Evolutionary conservation across 2,329 filamentous ascomycete species (phyloP), one percentile per base, ranked within the genome.

Genomic region (Dendrostoma leiphaemia): DNA sequence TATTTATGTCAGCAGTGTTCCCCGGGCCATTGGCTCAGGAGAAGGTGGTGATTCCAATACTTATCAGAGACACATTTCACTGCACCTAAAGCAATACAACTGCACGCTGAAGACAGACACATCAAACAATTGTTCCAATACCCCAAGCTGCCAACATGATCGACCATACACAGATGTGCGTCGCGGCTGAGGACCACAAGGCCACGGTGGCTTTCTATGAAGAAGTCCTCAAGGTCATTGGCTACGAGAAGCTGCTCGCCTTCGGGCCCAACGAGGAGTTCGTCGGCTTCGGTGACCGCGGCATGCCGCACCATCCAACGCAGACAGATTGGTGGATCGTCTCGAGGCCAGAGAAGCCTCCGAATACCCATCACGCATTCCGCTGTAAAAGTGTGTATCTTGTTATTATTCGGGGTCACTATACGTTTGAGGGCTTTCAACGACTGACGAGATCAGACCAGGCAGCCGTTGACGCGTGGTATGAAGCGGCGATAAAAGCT

Each of bases 381-480:
- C 59, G 58, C 9, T 67, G 66, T 1, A 62, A 67, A 26, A 63
- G 69, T 69, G 29, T 26, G 64, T 60, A 15, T 19, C 19, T 19
- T 12, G 15, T 24, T 32, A n/a, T 28, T 44, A n/a, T 19, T 37
- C 13, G 6, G 13, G 15, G 6, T 37, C 34, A 6, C 13, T 37
- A 5, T 37, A 7, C 17, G 15, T 37, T 37, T 40, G 19, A 37
- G 10, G 15, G 17, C 49, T 1, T n/a, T 37, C 12, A 8, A 9
- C 19, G 9, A 32, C n/a, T 17, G 37, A 23, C 40, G 1, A 12
- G 29, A 24, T 24, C 44, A 77, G 74, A 72, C 57, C 71, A 67
- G 28, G 65, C 66, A 5, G 59, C 63, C 1, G 76, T 79, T n/a
- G 70, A 77, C 53, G 70, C 67, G 1, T 79, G 78, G 59, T 66